phyloP scores from a whole-genome alignment of 1,284 basidiomycete species.

The Naganishia sp. region DNA sequence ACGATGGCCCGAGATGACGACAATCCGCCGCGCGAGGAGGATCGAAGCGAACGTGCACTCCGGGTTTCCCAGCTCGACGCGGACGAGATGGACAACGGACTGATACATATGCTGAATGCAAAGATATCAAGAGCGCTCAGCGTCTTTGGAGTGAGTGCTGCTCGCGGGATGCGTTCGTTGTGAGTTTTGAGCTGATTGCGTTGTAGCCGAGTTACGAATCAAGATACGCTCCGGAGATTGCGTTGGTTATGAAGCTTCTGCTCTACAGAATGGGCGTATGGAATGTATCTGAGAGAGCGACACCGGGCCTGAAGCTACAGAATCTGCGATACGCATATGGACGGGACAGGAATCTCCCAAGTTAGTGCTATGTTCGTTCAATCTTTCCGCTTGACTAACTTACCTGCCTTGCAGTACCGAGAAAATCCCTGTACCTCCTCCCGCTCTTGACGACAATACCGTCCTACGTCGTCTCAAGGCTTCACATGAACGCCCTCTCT shows the following conservation, averaged over 20 bases:
- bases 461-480: constrained; percentile 73
- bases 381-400: constrained; percentile 56
- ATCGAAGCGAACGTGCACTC: constrained; percentile 56
- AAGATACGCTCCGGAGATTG: constrained; percentile 66
- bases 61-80: constrained; percentile 93
- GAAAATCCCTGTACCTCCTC: constrained; percentile 58
- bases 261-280: constrained; percentile 87
- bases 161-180: neutral
- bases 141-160: constrained; percentile 64
- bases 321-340: constrained; percentile 61
- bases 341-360: constrained; percentile 12
- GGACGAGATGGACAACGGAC: constrained; percentile 85
- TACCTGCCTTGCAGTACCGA: constrained; percentile 61
- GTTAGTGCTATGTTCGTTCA: constrained; percentile 15
- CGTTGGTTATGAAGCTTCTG: constrained; percentile 70
- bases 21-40: neutral
- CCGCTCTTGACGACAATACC: constrained; percentile 68
- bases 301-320: constrained; percentile 89
- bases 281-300: constrained; percentile 65
- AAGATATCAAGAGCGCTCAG: constrained; percentile 76
- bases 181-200: neutral
- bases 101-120: constrained; percentile 77
- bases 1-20: neutral
- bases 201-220: constrained; percentile 32
- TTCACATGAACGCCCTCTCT: constrained; percentile 74